These are phyloP conservation scores for Symmetrospora coprosmae DNA, from an alignment of 768 basidiomycete genomes.

Conservation along the genomic window DNA sequence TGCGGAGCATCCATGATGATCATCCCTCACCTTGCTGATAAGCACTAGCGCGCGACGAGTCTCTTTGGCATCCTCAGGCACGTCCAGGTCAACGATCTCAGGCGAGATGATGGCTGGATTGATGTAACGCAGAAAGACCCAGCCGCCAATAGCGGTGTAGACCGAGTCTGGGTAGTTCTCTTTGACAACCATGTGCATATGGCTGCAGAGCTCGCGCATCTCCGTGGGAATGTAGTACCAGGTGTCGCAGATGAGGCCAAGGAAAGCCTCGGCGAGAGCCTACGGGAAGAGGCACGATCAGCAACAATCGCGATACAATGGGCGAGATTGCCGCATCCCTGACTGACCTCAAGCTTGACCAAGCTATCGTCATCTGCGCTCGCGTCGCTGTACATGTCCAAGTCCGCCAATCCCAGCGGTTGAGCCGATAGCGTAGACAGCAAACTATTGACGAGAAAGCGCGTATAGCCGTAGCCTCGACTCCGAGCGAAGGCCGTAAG, in stretches of 20 bases:
- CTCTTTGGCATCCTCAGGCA: slow-evolving; percentile 51
- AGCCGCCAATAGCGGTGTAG: slow-evolving; percentile 44
- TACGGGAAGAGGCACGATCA: slow-evolving; percentile 60
- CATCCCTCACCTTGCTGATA: slow-evolving; percentile 79
- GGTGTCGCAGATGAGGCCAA: slow-evolving; percentile 56
- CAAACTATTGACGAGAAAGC: slow-evolving; percentile 60
- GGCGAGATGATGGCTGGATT: slow-evolving; percentile 75
- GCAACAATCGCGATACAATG: slow-evolving; percentile 41
- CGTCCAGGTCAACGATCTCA: slow-evolving; percentile 65
- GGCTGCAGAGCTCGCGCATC: slow-evolving; percentile 71
- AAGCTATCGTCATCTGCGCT: neutral
- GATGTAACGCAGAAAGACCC: slow-evolving; percentile 64
- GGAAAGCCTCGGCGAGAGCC: slow-evolving; percentile 57
- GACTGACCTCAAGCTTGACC: slow-evolving; percentile 12
- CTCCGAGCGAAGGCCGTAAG: slow-evolving; percentile 70
- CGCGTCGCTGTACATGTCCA: slow-evolving; percentile 13
- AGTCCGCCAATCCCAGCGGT: slow-evolving; percentile 50
- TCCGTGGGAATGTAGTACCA: slow-evolving; percentile 12
- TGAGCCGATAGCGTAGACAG: slow-evolving; percentile 58
- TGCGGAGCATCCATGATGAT: too few relatives aligned
- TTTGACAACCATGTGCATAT: slow-evolving; percentile 44
- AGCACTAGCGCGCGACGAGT: slow-evolving; percentile 67
- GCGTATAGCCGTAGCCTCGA: slow-evolving; percentile 86
- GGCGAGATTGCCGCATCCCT: neutral
- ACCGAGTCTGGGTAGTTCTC: slow-evolving; percentile 36